Evolutionary conservation across 257 asterid genomes (phyloP).

Genomic region (Rauvolfia tetraphylla): DNA sequence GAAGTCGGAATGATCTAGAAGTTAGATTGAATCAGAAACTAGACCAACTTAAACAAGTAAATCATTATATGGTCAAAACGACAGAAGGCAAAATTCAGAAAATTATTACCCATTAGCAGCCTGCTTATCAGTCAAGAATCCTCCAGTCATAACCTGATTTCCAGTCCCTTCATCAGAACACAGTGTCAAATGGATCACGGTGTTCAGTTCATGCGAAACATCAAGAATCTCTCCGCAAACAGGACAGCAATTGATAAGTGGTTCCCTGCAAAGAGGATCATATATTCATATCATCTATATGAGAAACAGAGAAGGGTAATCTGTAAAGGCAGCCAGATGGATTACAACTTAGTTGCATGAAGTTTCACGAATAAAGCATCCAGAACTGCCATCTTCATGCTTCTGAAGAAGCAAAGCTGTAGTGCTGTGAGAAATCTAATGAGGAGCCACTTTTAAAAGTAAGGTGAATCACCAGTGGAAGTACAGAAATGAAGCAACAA

Average conservation of each 20-base stretch:
- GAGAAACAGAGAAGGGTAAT: not conserved
- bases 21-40: constrained; percentile 22
- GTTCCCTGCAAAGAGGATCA: constrained; percentile 51
- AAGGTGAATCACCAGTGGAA: not conserved
- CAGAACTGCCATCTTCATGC: not conserved
- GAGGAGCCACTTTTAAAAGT: not conserved
- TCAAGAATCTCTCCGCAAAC: constrained; percentile 90
- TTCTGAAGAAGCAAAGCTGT: not conserved
- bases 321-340: not conserved
- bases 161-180: constrained; percentile 99
- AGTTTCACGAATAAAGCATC: not conserved
- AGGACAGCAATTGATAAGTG: constrained; percentile 91
- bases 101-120: constrained; percentile 87
- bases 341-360: not conserved
- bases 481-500: not conserved
- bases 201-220: constrained; percentile 69
- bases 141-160: constrained; percentile 92
- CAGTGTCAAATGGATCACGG: constrained; percentile 82
- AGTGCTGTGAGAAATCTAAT: no score
- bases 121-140: constrained; percentile 95
- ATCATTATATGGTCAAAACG: not conserved
- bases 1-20: constrained; percentile 22
- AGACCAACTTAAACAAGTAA: constrained; percentile 4
- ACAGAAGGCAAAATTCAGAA: constrained; percentile 16
- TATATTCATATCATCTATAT: constrained; percentile 1